Evolutionary conservation across 1,139 yeast genomes (phyloP), one percentile per base, ranked within the genome.

Genomic region (Eremothecium gossypii): DNA sequence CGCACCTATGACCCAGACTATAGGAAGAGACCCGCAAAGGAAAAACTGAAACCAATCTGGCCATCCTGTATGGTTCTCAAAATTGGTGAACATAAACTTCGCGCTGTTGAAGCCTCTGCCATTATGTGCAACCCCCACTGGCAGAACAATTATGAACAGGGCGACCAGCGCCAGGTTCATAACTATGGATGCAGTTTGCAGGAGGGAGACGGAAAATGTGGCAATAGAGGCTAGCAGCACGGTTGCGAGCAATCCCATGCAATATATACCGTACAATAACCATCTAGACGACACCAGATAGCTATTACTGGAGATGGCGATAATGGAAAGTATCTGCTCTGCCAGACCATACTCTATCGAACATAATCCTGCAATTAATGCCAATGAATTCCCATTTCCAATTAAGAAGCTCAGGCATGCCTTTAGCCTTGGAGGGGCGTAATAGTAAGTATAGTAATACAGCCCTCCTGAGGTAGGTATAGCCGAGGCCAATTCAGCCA

Each of bases 401-500:
- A 81, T 76, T 41, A 81, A 54, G 52, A 70, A 78, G 26, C 79
- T 71, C 8, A 74, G 51, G 1, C 71, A 66, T n/a, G 65, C 63
- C 54, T 68, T 62, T 44, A 61, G 51, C n/a, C 52, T 55, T 42
- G 61, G 61, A 7, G 80, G 83, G 6, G 83, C 74, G 48, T 73
- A 76, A 52, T 70, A 66, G 52, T 64, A 70, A 1, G 80, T 73
- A 77, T 76, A 74, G 28, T 76, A 78, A 58, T 78, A 79, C 53
- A 79, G 66, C 7, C 86, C 87, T 45, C 87, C 86, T 17, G 80
- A 71, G 3, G 87, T 79, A 40, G 87, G 87, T 57, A 77, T 74
- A n/a, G 83, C 73, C 27, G 80, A 73, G 1, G 82, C 81, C 41
- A 79, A 63, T 49, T 79, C 79, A 11, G 83, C 74, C 68, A 80